Evolutionary conservation across 1,139 yeast species (phyloP).

Genomic region (Geotrichum macrosporum): DNA sequence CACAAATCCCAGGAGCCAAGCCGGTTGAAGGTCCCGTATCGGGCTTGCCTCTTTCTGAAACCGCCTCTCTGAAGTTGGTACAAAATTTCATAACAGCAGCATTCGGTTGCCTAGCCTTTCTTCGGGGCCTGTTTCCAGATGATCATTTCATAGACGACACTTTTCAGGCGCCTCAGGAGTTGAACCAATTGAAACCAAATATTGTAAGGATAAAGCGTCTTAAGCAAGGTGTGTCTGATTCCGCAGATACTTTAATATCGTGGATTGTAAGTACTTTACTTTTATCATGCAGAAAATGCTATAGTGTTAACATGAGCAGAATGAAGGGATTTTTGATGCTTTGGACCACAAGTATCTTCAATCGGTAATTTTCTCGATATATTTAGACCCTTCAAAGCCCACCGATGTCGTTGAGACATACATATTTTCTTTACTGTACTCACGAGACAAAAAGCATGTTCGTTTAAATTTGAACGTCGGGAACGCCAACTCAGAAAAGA

Average conservation of each 20-base stretch:
- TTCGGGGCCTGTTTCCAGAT: slow-evolving; percentile 19
- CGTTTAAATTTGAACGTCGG: slow-evolving; percentile 10
- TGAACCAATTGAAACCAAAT: slow-evolving; percentile 6
- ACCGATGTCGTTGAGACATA: slow-evolving; percentile 18
- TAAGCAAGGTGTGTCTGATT: slow-evolving; percentile 15
- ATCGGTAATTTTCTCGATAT: slow-evolving; percentile 18
- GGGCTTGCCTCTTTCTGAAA: slow-evolving; percentile 20
- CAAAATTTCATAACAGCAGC: slow-evolving; percentile 19
- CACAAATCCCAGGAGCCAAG: no score
- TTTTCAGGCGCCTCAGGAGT: slow-evolving; percentile 10
- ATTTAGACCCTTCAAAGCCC: slow-evolving; percentile 10
- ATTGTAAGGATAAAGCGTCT: slow-evolving; percentile 19
- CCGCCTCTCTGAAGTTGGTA: slow-evolving; percentile 16
- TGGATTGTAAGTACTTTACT: slow-evolving; percentile 19
- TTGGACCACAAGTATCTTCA: slow-evolving; percentile 19
- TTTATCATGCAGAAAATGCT: no score
- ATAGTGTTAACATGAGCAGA: slow-evolving; percentile 1
- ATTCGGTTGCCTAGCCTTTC: slow-evolving; percentile 19
- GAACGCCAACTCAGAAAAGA: slow-evolving; percentile 4
- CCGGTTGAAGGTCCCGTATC: no score
- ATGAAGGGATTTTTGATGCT: slow-evolving; percentile 21
- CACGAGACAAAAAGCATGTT: slow-evolving; percentile 14
- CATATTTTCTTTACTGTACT: slow-evolving; percentile 17
- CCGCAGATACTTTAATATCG: slow-evolving; percentile 16
- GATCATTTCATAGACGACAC: slow-evolving; percentile 18